Evolutionary conservation across 371 early-diverging fungal genomes (phyloP), one percentile per base, ranked within the genome.

Genomic region (Apophysomyces sp.): DNA sequence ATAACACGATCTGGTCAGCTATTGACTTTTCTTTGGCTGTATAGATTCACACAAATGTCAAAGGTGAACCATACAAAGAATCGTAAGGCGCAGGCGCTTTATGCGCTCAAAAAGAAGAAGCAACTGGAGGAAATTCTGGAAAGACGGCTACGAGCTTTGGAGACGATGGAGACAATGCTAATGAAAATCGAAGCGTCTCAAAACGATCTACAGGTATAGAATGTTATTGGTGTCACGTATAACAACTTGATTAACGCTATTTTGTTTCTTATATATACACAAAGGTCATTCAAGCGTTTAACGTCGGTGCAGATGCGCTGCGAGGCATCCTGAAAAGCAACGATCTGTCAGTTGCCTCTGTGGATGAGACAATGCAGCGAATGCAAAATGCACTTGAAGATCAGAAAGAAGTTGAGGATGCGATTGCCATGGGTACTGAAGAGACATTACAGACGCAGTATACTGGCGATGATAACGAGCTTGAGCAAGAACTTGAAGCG

Each of bases 201-300:
- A 39, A 81, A 79, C 36, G 84, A 86, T 59, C n/a, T 79, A 0
- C 83, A 86, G 73, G 86, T 81, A 62, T 39, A n/a, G n/a, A n/a
- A n/a, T n/a, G n/a, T n/a, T n/a, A n/a, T n/a, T 37, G 11, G 34
- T 27, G 21, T 34, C 49, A 51, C 8, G 15, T 54, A 29, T 1
- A 11, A 36, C 6, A 53, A 39, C 0, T 27, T 36, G 18, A 29
- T n/a, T 8, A 11, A 32, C 16, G 30, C 7, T 12, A 28, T 44
- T 12, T 54, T 12, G 27, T 60, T 28, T 53, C 30, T 15, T 62
- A 9, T 34, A 34, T 1, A 34, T 11, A 5, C 16, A 18, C 18
- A 41, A 41, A 85, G 83, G 62, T 85, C 13, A 71, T 86, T 27
- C 70, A 78, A 60, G 85, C 85, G 12, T 86, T 84, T 52, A 71